Conservation (phyloP, 2,329 filamentous ascomycete species). For the Proliferodiscus dingleyae region DNA sequence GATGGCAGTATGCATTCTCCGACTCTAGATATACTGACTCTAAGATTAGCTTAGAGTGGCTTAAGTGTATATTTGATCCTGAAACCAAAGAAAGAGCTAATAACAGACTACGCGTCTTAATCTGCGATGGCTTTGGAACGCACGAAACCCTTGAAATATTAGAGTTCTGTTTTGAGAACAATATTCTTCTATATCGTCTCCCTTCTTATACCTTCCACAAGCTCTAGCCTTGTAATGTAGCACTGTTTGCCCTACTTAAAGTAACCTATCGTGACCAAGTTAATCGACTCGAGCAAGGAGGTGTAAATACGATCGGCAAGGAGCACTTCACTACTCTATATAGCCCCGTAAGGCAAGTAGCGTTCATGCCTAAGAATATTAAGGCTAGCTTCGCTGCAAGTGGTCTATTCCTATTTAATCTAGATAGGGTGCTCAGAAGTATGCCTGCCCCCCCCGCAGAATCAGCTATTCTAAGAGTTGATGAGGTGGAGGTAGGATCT, state of each 20-base stretch:
- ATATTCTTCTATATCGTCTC: constrained; percentile 19
- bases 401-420: constrained; percentile 24
- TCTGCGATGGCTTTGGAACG: constrained; percentile 33
- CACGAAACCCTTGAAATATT: constrained; percentile 33
- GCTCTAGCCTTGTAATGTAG: constrained; percentile 1
- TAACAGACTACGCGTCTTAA: constrained; percentile 30
- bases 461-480: constrained; percentile 15
- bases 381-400: constrained; percentile 23
- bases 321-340: constrained; percentile 18
- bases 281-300: constrained; percentile 15
- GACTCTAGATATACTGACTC: constrained; percentile 28
- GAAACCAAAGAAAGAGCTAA: constrained; percentile 30
- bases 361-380: constrained; percentile 27
- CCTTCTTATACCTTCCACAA: constrained; percentile 18
- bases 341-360: constrained; percentile 8
- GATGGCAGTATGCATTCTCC: constrained; percentile 28
- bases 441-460: constrained; percentile 22
- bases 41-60: constrained; percentile 33
- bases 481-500: constrained; percentile 6
- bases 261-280: constrained; percentile 23
- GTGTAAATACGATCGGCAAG: constrained; percentile 10
- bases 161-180: constrained; percentile 27
- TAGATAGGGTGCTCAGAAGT: constrained; percentile 29
- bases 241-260: constrained; percentile 17
- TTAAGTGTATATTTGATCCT: constrained; percentile 33